Base-by-base conservation (phyloP, 2,329 filamentous ascomycete species). In the Cordyceps militaris region DNA sequence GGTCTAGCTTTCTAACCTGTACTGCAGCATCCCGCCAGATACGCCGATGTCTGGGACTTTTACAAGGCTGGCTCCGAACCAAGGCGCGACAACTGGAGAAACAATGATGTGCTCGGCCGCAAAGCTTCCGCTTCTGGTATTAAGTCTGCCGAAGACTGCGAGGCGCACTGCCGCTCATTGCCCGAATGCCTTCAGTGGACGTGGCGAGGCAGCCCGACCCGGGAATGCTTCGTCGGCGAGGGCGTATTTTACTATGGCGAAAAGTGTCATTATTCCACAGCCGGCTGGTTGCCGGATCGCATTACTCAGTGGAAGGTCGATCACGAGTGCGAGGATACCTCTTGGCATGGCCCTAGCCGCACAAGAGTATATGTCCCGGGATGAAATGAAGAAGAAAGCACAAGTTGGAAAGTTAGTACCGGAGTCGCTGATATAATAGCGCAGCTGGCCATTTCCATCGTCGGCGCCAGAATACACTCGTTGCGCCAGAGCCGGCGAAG, bases 1-100 rank as follows among this genome's bases (percentile, higher is more conserved):
- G 21, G 0, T n/a, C 1, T 10, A 19, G 5, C 4, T 10, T 2
- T 34, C 42, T 47, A 21, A 55, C 30, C 11, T 21, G n/a, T 8
- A 7, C 8, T 66, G 74, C 26, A 60, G 58, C 44, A 40, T 19
- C 59, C 59, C 4, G 44, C 54, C 5, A 34, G 44, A 14, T 43
- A 60, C 24, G 32, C 47, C 23, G 59, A 60, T 16, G 48, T 58
- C 38, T 60, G 56, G 55, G 44, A 60, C 13, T 60, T 44, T 34
- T 54, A 58, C 38, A 53, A 43, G 8, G 47, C 54, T 13, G 59
- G 54, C 14, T 30, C 32, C 14, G 50, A 46, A 24, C 21, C 10
- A 30, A 32, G 42, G 23, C 47, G 54, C 5, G 49, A 60, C 11
- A 44, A 60, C 8, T 61, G 60, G 60, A 46, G 56, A 48, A 61